phyloP scores from a whole-genome alignment of 2,329 filamentous ascomycete species.

The Beauveria caledonica region DNA sequence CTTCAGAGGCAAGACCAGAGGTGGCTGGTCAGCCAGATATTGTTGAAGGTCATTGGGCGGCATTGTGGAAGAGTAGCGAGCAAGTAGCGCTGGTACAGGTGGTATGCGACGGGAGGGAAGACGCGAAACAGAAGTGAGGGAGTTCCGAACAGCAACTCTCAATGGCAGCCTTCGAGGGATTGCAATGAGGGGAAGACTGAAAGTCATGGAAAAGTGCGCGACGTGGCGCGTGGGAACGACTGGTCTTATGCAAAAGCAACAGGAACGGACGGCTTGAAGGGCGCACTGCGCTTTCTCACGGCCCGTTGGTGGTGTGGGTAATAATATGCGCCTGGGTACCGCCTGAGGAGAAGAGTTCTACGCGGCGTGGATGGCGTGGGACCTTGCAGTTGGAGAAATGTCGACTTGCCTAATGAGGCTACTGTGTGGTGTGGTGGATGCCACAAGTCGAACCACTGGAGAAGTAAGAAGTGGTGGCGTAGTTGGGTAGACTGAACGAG shows the following conservation, averaged over 20 bases:
- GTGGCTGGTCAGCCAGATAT: conserved; percentile 86
- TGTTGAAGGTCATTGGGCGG: conserved; percentile 56
- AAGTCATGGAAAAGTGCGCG: conserved; percentile 21
- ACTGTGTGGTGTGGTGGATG: background rate
- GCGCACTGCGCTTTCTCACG: conserved; percentile 6
- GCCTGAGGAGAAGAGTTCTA: conserved; percentile 2
- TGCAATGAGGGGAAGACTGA: conserved; percentile 26
- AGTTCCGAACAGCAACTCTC: conserved; percentile 5
- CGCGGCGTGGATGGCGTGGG: background rate
- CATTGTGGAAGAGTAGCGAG: conserved; percentile 34
- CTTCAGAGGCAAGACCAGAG: conserved; percentile 76
- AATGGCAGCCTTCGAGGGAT: conserved; percentile 28
- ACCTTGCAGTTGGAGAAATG: background rate
- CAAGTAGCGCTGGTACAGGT: conserved; percentile 17
- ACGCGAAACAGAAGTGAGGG: background rate
- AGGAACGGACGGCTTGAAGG: background rate
- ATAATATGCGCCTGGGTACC: background rate
- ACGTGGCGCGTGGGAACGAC: conserved; percentile 13
- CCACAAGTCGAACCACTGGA: background rate
- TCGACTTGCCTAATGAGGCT: conserved; percentile 10
- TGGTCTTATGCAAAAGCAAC: conserved; percentile 14
- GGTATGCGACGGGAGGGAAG: background rate
- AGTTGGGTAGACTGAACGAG: background rate
- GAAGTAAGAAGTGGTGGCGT: background rate
- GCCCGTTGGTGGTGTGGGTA: conserved; percentile 4